phyloP scores from a whole-genome alignment of 2,329 filamentous ascomycete species.

The Pseudomassariella vexata region DNA sequence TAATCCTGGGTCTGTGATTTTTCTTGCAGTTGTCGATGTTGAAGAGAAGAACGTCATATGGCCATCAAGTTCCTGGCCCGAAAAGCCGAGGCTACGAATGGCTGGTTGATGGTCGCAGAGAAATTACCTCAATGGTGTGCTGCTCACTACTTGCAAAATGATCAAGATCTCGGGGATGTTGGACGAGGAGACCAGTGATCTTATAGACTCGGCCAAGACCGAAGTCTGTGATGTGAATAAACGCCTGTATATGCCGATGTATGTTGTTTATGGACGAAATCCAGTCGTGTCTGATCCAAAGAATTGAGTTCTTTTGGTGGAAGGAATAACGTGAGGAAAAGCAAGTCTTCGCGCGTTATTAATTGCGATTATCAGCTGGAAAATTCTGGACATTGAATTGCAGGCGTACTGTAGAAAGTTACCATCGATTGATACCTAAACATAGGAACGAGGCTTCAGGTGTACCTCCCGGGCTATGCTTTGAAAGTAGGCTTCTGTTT shows the following conservation, averaged over 20 bases:
- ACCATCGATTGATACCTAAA: too few relatives aligned
- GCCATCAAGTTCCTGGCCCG: neutral
- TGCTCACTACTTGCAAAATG: neutral
- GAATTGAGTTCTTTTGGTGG: too few relatives aligned
- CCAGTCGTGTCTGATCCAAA: too few relatives aligned
- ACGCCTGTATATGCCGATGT: neutral
- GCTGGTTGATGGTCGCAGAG: neutral
- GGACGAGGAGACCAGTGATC: neutral
- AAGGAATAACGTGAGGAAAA: too few relatives aligned
- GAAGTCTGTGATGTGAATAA: neutral
- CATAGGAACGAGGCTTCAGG: too few relatives aligned
- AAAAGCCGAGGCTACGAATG: neutral
- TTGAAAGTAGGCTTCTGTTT: too few relatives aligned
- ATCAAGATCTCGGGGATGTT: neutral
- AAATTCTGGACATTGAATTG: too few relatives aligned
- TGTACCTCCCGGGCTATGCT: too few relatives aligned
- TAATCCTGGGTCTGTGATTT: neutral
- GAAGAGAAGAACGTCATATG: neutral
- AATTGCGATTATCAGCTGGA: too few relatives aligned
- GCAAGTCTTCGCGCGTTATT: too few relatives aligned
- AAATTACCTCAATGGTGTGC: neutral
- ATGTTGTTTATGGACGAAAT: slow-evolving; percentile 2
- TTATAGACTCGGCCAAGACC: neutral
- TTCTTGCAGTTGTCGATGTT: slow-evolving; percentile 3
- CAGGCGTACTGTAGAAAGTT: too few relatives aligned